Percentiles rank a stretch among this genome's conserved stretches.
These are phyloP conservation scores for Mesembryanthemum crystallinum DNA, from an alignment of 148 eudicot species.

Conservation along the genomic window DNA sequence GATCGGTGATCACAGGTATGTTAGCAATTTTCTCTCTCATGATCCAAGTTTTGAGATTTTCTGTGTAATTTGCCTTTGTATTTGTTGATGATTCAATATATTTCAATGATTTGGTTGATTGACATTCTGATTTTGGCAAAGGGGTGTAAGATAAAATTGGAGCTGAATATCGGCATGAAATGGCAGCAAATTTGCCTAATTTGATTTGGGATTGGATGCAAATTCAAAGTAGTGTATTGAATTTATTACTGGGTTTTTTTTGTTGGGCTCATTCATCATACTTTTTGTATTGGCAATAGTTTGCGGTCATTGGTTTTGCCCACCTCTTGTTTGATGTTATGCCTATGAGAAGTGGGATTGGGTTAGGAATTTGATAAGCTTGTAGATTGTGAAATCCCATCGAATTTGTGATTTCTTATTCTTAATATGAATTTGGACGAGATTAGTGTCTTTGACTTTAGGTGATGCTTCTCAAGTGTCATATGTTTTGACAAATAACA, in stretches of 20 bases:
- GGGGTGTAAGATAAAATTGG: not conserved
- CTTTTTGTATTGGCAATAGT: too few species aligned
- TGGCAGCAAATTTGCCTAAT: not conserved
- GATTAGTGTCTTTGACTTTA: too few species aligned
- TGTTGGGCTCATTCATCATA: too few species aligned
- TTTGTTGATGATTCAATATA: not conserved
- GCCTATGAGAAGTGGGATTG: not conserved
- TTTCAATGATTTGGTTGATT: not conserved
- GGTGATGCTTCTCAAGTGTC: too few species aligned
- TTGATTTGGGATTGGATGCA: not conserved
- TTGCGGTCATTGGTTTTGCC: not conserved
- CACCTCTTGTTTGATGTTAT: not conserved
- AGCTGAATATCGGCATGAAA: too few species aligned
- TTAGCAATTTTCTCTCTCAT: too few species aligned
- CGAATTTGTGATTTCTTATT: too few species aligned
- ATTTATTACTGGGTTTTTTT: not conserved
- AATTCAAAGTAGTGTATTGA: not conserved
- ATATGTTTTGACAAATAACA: too few species aligned
- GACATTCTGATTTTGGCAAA: not conserved
- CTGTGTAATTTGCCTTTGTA: not conserved
- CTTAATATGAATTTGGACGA: too few species aligned
- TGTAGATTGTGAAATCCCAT: too few species aligned
- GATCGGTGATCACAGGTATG: not conserved
- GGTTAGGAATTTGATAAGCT: too few species aligned
- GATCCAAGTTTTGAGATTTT: not conserved